Conservation (phyloP, 2,329 filamentous ascomycete genomes). For the Metarhizium robertsii region DNA sequence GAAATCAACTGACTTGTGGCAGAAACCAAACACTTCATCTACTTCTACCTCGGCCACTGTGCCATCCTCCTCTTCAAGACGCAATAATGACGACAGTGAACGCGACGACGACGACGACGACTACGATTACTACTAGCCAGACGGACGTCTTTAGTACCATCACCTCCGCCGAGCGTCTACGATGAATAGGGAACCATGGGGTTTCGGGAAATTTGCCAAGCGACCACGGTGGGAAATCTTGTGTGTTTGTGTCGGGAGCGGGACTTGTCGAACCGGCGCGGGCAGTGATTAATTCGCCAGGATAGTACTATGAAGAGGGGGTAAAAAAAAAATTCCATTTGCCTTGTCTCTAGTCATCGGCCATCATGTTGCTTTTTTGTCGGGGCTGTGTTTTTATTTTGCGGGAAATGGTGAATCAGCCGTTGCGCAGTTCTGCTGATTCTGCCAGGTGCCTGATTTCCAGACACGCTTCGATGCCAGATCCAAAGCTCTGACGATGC, state of each 20-base stretch:
- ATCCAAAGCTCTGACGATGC: too few species aligned
- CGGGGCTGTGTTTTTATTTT: too few species aligned
- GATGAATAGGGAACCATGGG: neutral
- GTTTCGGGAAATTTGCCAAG: neutral
- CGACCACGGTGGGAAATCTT: neutral
- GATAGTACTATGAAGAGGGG: too few species aligned
- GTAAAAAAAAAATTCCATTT: too few species aligned
- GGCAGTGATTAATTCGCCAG: too few species aligned
- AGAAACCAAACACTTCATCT: conserved; percentile 99
- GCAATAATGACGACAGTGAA: conserved; percentile 44
- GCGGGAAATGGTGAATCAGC: too few species aligned
- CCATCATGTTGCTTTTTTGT: too few species aligned
- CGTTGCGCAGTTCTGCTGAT: too few species aligned
- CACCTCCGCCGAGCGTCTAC: neutral
- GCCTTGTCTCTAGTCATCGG: too few species aligned
- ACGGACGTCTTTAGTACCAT: neutral
- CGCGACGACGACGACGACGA: neutral
- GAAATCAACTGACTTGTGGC: conserved; percentile 8
- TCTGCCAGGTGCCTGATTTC: too few species aligned
- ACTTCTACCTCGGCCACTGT: conserved; percentile 98
- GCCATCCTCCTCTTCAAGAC: conserved; percentile 99
- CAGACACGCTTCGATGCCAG: too few species aligned
- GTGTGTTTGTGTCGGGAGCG: neutral
- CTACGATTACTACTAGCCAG: neutral
- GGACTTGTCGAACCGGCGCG: neutral